These are phyloP conservation scores for Aureobasidium subglaciale DNA, from an alignment of 2,329 filamentous ascomycete species.

Conservation along the genomic window DNA sequence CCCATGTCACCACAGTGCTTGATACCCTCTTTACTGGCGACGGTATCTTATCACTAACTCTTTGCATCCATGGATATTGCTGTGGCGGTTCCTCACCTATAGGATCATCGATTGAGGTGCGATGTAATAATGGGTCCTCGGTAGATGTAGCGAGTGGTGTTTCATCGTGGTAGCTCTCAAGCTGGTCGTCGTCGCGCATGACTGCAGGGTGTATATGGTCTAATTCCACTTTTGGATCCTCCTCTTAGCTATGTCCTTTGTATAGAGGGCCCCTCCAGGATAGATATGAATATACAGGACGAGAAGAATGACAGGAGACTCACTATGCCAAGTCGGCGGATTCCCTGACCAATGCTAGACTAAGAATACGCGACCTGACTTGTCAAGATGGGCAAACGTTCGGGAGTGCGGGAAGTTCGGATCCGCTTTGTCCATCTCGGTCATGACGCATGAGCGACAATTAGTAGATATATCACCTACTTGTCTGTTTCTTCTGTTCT, in stretches of 20 bases:
- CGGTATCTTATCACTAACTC: conserved; percentile 23
- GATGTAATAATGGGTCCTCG: conserved; percentile 23
- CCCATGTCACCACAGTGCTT: conserved; percentile 32
- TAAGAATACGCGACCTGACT: background rate
- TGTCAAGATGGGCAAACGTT: conserved; percentile 7
- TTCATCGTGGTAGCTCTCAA: conserved; percentile 26
- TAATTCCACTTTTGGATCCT: conserved; percentile 14
- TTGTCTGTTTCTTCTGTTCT: background rate
- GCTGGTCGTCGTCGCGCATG: conserved; percentile 17
- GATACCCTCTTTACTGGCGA: conserved; percentile 18
- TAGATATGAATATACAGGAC: background rate
- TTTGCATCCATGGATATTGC: conserved; percentile 21
- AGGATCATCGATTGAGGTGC: conserved; percentile 22
- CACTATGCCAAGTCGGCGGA: conserved; percentile 4
- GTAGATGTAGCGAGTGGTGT: conserved; percentile 16
- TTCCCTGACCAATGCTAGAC: background rate
- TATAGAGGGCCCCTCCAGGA: background rate
- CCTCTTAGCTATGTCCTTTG: conserved; percentile 16
- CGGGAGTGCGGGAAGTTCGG: conserved; percentile 3
- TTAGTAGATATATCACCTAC: background rate
- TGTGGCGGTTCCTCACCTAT: conserved; percentile 12
- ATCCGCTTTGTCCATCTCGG: background rate
- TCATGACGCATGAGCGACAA: background rate
- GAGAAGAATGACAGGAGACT: background rate
- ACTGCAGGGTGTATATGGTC: conserved; percentile 15